phyloP scores from a whole-genome alignment of 257 asterid species.

The Nicotiana attenuata region DNA sequence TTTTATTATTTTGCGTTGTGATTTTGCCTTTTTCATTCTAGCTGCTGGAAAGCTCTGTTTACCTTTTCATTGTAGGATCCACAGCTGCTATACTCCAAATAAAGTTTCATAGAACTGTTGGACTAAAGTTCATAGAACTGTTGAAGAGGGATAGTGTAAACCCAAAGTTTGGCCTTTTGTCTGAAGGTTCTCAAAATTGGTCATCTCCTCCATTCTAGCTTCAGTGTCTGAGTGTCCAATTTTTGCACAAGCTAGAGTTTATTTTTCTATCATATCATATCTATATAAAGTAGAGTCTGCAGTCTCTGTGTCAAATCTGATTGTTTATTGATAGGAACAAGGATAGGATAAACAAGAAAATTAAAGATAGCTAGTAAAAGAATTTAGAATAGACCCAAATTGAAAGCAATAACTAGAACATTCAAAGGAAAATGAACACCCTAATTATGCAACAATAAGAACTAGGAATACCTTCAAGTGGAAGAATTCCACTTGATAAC shows the following conservation, averaged over 20 bases:
- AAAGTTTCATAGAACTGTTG: no score
- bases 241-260: neutral
- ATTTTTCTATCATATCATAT: neutral
- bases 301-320: neutral
- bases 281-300: neutral
- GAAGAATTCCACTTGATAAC: neutral
- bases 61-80: neutral
- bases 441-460: neutral
- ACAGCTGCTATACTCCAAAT: neutral
- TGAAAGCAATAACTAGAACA: neutral
- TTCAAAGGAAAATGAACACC: neutral
- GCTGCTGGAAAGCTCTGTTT: neutral
- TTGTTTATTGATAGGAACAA: neutral
- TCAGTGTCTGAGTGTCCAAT: neutral
- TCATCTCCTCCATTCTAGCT: neutral
- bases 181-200: neutral
- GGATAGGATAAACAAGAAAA: no score
- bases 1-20: neutral
- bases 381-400: neutral
- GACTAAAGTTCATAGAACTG: neutral
- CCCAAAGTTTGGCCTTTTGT: neutral
- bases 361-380: neutral
- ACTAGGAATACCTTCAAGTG: neutral
- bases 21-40: neutral
- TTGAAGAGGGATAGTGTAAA: neutral